Evolutionary conservation across 176 grass and related monocot genomes (phyloP), one percentile per base, ranked within the genome.

Genomic region (Tillandsia leiboldiana): DNA sequence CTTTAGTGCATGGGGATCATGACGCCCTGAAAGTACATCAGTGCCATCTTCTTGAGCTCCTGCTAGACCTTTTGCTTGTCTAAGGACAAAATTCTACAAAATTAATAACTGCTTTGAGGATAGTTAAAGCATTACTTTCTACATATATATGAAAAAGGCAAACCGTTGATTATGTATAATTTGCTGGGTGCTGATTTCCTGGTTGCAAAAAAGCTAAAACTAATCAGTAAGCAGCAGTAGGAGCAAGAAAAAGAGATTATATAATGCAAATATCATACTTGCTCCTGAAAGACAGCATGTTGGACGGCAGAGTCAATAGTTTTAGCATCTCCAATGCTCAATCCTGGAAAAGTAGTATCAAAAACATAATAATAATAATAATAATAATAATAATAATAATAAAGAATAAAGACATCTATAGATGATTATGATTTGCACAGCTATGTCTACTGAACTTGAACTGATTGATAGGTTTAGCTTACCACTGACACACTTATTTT

Each of bases 121-220:
- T 23, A 9, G 8, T 49, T 66, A 61, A 68, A 53, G 28, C 20
- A 69, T n/a, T 6, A n/a, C 9, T 15, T 10, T 9, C 10, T 54
- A 70, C 12, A 77, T 26, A 12, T 47, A 67, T 73, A 52, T 12
- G 48, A 62, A 68, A 72, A 20, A 26, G 71, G 75, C 80, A 52
- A 73, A 96, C 89, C 94, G 93, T 86, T 86, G 89, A 58, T 80
- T 90, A 50, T 99, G 86, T 72, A 99, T 93, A 26, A 93, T 72
- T 88, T 90, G 84, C 63, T 90, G 89, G 4, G 84, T 90, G 72
- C 83, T 79, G 74, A 99, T 86, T 73, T 99, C 94, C 94, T 99
- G 70, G 74, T 83, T 68, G 82, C 66, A 52, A 86, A 18, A 18
- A 72, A 79, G 66, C 27, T 66, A 73, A 24, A 3, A 87, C 11